phyloP scores from a whole-genome alignment of 2,329 filamentous ascomycete genomes.

The Monosporascus sp. region DNA sequence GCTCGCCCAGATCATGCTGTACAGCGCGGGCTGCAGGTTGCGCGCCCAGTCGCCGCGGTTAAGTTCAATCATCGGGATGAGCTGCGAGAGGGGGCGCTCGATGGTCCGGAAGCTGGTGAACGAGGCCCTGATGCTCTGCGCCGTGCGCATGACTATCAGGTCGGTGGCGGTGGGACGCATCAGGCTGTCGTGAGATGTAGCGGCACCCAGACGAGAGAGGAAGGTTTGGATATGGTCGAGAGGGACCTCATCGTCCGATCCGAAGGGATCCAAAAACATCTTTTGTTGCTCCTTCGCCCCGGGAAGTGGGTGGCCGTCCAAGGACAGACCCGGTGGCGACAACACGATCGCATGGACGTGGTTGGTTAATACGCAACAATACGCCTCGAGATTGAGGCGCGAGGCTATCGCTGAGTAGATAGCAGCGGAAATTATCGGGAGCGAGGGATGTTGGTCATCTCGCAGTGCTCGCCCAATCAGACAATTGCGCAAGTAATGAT shows the following conservation, averaged over 20 bases:
- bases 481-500: constrained; percentile 78
- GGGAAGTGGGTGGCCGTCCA: constrained; percentile 45
- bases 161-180: constrained; percentile 59
- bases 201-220: constrained; percentile 46
- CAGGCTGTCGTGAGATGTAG: constrained; percentile 42
- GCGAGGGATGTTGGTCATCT: constrained; percentile 66
- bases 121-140: constrained; percentile 75
- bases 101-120: constrained; percentile 44
- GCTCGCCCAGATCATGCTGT: constrained; percentile 68
- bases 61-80: constrained; percentile 31
- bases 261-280: constrained; percentile 85
- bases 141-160: constrained; percentile 68
- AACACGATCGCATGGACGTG: constrained; percentile 80
- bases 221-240: constrained; percentile 52
- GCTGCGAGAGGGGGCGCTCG: constrained; percentile 32
- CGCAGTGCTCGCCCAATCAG: constrained; percentile 79
- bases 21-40: constrained; percentile 56
- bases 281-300: constrained; percentile 36
- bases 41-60: constrained; percentile 48
- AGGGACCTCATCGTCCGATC: constrained; percentile 61
- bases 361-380: constrained; percentile 75
- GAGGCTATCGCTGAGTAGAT: constrained; percentile 80
- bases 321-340: constrained; percentile 51
- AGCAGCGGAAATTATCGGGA: constrained; percentile 79
- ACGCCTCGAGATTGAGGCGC: constrained; percentile 68